Base-by-base conservation (phyloP, 441 rosid species). In the Syzygium malaccense region DNA sequence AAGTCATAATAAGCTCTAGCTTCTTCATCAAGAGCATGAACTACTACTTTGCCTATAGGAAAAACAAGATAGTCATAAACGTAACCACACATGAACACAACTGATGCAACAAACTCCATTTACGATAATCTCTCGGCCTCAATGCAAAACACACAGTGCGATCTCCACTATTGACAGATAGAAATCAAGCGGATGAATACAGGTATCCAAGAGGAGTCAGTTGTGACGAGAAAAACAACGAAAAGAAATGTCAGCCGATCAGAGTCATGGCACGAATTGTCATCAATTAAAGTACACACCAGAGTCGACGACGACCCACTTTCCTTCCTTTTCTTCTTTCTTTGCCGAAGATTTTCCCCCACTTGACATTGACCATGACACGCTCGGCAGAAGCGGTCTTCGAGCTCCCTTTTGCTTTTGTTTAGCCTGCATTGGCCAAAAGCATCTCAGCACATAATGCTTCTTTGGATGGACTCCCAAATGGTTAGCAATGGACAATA, bases 1-100 rank as follows among this genome's bases (percentile, higher is more conserved):
- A 97, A 92, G 90, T 95, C 91, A 91, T 96, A 98, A 88, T 97
- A 97, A 89, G 92, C 95, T 90, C 99, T 95, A 7, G 99, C 99
- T 89, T 96, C 95, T 94, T 97, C 99, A 88, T 98, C 99, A 58
- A 98, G 96, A 85, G 99, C 99, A 92, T 97, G 99, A 80, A 98
- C 94, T 62, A 97, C 94, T 89, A 95, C 95, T 91, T 93, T 97
- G 3, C 99, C 99, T 98, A 87, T 68, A 90, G 57, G 53, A 90
- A 88, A 88, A 75, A 71, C 83, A 12, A 71, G 51, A 71, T 20
- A 20, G 83, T 37, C 41, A 71, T 37, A 71, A 37, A 20, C 13
- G 25, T 33, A 68, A 68, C 0, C 48, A 33, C 79, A 20, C 28
- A 0, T 20, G 88, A 86, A 33, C 87, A 48, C 9, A 7, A 41